Percentiles rank a stretch among this genome's conserved stretches.
Evolutionary conservation across 164 flowering plant species (phyloP).

Genomic region (Brasenia schreberi): DNA sequence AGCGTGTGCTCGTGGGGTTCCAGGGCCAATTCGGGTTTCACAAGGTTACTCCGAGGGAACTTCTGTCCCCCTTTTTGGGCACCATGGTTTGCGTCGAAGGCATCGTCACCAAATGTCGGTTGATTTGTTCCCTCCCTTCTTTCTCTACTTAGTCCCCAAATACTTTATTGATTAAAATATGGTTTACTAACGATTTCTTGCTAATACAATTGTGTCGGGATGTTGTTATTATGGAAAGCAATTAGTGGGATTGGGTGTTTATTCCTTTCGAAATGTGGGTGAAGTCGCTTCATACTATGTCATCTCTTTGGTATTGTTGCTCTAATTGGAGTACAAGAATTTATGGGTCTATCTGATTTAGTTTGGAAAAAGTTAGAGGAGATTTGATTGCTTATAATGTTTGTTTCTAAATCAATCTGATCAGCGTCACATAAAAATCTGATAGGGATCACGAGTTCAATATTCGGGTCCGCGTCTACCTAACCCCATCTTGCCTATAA

Average conservation of each 20-base stretch:
- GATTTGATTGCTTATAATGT: too few relatives aligned
- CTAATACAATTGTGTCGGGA: too few relatives aligned
- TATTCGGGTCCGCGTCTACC: too few relatives aligned
- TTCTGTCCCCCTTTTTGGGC: slow-evolving; percentile 80
- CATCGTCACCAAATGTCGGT: slow-evolving; percentile 82
- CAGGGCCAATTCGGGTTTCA: slow-evolving; percentile 92
- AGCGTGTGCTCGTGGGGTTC: slow-evolving; percentile 73
- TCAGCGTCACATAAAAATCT: too few relatives aligned
- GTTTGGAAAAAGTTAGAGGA: too few relatives aligned
- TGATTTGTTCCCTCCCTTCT: not conserved
- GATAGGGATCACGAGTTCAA: too few relatives aligned
- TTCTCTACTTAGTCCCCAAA: not conserved
- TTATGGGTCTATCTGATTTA: too few relatives aligned
- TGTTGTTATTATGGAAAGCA: too few relatives aligned
- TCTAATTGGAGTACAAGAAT: too few relatives aligned
- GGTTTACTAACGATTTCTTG: not conserved
- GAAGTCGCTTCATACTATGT: not conserved
- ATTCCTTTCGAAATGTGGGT: not conserved
- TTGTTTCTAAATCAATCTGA: too few relatives aligned
- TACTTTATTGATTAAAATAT: not conserved
- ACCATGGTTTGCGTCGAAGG: slow-evolving; percentile 97
- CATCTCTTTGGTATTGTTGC: not conserved
- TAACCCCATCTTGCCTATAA: too few relatives aligned
- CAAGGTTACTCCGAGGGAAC: slow-evolving; percentile 85
- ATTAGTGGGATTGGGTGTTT: too few relatives aligned